These are phyloP conservation scores for Aspergillus fumigatus DNA, from an alignment of 2,329 filamentous ascomycete genomes.

Conservation along the genomic window DNA sequence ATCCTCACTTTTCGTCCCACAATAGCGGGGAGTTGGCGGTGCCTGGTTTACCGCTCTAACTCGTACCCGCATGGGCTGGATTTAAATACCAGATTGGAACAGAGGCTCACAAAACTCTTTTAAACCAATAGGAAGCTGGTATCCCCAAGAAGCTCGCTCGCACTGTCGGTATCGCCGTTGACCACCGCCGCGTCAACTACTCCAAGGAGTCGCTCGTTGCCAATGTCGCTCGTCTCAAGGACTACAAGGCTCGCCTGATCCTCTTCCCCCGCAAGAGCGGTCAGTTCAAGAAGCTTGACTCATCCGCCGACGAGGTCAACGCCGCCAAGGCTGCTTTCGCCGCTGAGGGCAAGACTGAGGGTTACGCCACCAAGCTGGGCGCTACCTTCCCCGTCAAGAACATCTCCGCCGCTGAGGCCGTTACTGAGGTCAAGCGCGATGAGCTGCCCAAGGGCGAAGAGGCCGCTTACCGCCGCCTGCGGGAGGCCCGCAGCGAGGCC, in stretches of 20 bases:
- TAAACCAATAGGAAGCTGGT: constrained; percentile 69
- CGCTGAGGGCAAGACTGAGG: constrained; percentile 48
- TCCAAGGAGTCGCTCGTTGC: constrained; percentile 88
- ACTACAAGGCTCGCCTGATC: constrained; percentile 93
- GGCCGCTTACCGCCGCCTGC: constrained; percentile 81
- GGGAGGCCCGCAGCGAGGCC: constrained; percentile 76
- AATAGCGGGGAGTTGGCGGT: background rate
- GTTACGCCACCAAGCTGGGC: constrained; percentile 50
- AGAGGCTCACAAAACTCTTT: constrained; percentile 18
- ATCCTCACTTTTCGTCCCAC: background rate
- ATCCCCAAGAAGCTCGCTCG: constrained; percentile 90
- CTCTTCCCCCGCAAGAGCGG: constrained; percentile 95
- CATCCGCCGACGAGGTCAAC: constrained; percentile 76
- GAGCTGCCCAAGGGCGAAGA: constrained; percentile 75
- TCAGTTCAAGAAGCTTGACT: constrained; percentile 90
- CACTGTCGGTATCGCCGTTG: constrained; percentile 96
- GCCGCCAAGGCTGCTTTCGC: constrained; percentile 56
- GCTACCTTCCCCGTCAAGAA: constrained; percentile 69
- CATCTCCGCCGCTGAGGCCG: constrained; percentile 51
- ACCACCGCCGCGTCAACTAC: constrained; percentile 94
- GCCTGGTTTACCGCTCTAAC: background rate
- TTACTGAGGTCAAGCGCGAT: constrained; percentile 76
- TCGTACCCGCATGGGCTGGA: constrained; percentile 1
- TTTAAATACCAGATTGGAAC: background rate
- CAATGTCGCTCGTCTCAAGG: constrained; percentile 97